A percentile compares a stretch with the other conserved stretches of the same genome.
Conservation (phyloP, 176 grass and related monocot species). For the Oropetium thomaeum region DNA sequence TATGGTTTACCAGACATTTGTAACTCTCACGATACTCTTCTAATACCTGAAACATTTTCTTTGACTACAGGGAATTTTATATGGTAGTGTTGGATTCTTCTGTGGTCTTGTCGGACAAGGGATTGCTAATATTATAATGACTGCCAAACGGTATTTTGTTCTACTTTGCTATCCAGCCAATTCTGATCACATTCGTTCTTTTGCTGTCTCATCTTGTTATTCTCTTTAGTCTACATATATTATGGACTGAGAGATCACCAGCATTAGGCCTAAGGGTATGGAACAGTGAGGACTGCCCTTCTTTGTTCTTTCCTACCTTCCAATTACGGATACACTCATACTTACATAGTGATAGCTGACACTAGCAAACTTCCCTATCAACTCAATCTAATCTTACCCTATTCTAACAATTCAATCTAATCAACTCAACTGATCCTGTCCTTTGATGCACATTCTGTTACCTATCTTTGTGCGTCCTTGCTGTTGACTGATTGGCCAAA, state of each 20-base stretch:
- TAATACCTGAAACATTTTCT: conserved; percentile 18
- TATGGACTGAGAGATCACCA: neutral
- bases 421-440: neutral
- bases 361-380: neutral
- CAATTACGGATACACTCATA: neutral
- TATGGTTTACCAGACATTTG: neutral
- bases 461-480: no score
- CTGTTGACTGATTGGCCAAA: neutral
- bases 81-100: conserved; percentile 79
- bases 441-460: neutral
- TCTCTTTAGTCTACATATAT: neutral
- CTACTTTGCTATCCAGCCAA: neutral
- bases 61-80: conserved; percentile 69
- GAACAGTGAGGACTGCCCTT: neutral
- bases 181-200: neutral
- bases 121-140: conserved; percentile 99
- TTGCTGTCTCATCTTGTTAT: neutral
- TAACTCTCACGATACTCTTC: neutral
- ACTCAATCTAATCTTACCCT: neutral
- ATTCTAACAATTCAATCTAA: neutral
- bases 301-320: neutral
- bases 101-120: conserved; percentile 91
- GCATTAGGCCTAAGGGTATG: neutral
- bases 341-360: neutral
- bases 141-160: conserved; percentile 62